These are phyloP conservation scores for Diplodia seriata DNA, from an alignment of 2,329 filamentous ascomycete genomes.

Conservation along the genomic window DNA sequence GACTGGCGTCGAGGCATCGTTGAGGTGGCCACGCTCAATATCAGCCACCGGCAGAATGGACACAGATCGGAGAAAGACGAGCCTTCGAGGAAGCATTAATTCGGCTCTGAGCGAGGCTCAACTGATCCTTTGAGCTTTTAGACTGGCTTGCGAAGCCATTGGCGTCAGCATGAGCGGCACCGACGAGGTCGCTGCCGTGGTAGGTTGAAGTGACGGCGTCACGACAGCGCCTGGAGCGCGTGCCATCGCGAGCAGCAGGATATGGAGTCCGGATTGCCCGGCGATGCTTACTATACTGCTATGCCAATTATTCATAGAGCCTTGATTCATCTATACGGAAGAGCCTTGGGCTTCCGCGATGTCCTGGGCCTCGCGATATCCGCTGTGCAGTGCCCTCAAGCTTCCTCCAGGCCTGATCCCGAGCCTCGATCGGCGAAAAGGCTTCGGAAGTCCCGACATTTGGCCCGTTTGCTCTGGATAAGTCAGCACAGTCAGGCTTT, in stretches of 20 bases:
- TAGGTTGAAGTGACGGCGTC: not conserved
- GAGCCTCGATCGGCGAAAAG: not conserved
- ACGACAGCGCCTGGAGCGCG: not conserved
- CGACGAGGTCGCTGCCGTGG: not conserved
- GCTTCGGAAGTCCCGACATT: too few species aligned
- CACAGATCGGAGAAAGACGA: not conserved
- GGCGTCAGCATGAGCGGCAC: not conserved
- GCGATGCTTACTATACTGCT: not conserved
- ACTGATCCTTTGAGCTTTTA: not conserved
- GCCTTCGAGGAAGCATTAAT: not conserved
- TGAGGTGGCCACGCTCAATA: not conserved
- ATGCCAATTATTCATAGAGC: not conserved
- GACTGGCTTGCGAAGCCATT: not conserved
- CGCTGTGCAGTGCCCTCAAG: not conserved
- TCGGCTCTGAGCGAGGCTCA: not conserved
- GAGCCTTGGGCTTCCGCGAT: not conserved
- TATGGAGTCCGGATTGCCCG: not conserved
- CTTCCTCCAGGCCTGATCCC: not conserved
- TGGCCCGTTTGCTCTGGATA: not conserved
- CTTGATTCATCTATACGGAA: not conserved
- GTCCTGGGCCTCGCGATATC: not conserved
- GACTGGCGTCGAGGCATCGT: not conserved
- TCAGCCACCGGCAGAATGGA: not conserved
- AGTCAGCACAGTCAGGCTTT: not conserved
- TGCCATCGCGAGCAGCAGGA: not conserved